Percentiles rank a stretch among this genome's conserved stretches.
These are phyloP conservation scores for Pseudogymnoascus sp. DNA, from an alignment of 2,329 filamentous ascomycete species.

Conservation along the genomic window DNA sequence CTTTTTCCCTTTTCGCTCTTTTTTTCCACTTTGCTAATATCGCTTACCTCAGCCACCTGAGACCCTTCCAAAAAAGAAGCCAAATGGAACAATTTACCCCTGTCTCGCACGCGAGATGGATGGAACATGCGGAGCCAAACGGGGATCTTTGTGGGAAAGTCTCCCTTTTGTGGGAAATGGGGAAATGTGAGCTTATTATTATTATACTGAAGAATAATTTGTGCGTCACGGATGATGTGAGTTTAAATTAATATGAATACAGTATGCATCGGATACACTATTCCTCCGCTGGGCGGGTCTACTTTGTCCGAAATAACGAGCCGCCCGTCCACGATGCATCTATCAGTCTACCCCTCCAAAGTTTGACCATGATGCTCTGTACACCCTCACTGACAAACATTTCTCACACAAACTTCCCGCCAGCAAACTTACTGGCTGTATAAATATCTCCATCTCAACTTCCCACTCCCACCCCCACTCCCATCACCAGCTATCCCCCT, in stretches of 20 bases:
- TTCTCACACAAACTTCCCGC: not conserved
- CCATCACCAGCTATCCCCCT: not conserved
- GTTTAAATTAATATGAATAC: not conserved
- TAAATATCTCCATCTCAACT: not conserved
- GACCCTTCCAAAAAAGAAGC: not conserved
- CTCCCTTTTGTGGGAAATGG: not conserved
- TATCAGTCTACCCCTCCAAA: not conserved
- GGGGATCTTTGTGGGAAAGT: not conserved
- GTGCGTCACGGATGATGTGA: not conserved
- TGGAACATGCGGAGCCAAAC: not conserved
- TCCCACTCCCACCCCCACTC: not conserved
- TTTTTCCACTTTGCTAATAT: not conserved
- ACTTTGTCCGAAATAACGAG: not conserved
- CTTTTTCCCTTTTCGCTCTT: not conserved
- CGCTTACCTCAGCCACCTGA: conserved; percentile 1
- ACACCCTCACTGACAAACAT: not conserved
- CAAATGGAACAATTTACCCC: conserved; percentile 5
- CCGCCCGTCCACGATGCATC: not conserved
- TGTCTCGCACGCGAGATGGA: conserved; percentile 4
- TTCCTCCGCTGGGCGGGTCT: not conserved
- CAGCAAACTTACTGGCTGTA: not conserved
- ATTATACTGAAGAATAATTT: not conserved
- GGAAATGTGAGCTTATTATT: not conserved
- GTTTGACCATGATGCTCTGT: not conserved
- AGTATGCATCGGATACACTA: not conserved